Percentiles rank a stretch among this genome's conserved stretches.
Conservation (phyloP, 495 filamentous ascomycete genomes). For the Penicillium alfredii region DNA sequence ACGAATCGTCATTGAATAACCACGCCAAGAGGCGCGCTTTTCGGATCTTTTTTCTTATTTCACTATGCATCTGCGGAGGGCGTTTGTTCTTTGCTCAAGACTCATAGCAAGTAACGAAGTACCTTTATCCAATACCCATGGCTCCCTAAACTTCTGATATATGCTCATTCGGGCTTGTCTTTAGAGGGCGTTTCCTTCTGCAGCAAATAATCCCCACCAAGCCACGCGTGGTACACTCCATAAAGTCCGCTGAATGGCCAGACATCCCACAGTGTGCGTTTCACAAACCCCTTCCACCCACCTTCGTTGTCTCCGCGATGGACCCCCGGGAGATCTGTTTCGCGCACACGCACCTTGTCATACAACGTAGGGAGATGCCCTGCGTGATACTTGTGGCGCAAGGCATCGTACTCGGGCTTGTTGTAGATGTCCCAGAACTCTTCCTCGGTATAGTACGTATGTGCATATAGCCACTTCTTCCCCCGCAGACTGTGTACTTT, state of each 20-base stretch:
- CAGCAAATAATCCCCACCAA: constrained; percentile 22
- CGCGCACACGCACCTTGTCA: constrained; percentile 47
- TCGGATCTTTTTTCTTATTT: not conserved
- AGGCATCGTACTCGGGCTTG: constrained; percentile 37
- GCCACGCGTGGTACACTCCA: constrained; percentile 20
- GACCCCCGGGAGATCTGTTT: constrained; percentile 12
- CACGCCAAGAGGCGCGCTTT: constrained; percentile 1
- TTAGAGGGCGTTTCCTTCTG: constrained; percentile 5
- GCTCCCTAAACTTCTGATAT: too few relatives aligned
- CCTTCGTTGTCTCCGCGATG: constrained; percentile 8
- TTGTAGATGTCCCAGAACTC: constrained; percentile 54
- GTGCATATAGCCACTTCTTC: constrained; percentile 55
- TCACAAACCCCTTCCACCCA: constrained; percentile 12
- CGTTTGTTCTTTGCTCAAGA: too few relatives aligned
- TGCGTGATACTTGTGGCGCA: constrained; percentile 48
- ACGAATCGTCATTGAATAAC: constrained; percentile 50
- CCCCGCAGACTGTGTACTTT: constrained; percentile 61
- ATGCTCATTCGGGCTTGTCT: constrained; percentile 7
- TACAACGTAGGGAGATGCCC: constrained; percentile 43
- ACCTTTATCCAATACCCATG: too few relatives aligned
- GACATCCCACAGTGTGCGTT: constrained; percentile 14
- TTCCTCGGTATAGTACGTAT: constrained; percentile 47
- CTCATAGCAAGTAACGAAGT: too few relatives aligned
- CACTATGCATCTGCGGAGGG: too few relatives aligned
- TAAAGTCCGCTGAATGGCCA: constrained; percentile 24